These are phyloP conservation scores for Colletotrichum noveboracense DNA, from an alignment of 2,329 filamentous ascomycete genomes.

Conservation along the genomic window DNA sequence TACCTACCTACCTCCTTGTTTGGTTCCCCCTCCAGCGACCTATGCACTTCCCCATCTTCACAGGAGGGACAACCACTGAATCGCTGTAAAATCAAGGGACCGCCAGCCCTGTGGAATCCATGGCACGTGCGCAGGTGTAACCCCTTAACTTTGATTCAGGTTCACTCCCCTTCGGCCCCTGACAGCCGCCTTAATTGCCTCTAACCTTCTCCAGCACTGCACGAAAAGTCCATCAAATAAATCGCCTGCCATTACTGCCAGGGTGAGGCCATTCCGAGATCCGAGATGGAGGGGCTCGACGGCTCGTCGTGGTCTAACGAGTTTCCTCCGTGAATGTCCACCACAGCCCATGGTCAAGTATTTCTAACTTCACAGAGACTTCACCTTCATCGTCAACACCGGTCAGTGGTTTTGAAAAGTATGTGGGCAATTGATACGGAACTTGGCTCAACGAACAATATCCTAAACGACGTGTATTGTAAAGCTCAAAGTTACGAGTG, in stretches of 20 bases:
- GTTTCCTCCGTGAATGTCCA: neutral
- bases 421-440: too few species aligned
- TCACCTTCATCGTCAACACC: too few species aligned
- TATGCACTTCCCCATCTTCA: neutral
- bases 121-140: slow-evolving; percentile 5
- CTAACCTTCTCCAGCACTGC: neutral
- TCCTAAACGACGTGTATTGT: too few species aligned
- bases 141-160: slow-evolving; percentile 14
- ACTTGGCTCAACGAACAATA: too few species aligned
- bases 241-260: neutral
- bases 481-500: too few species aligned
- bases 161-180: neutral
- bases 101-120: slow-evolving; percentile 9
- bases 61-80: neutral
- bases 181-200: neutral
- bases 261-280: neutral
- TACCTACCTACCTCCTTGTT: neutral
- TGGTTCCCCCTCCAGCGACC: neutral
- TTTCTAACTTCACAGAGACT: too few species aligned
- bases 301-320: neutral
- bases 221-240: neutral
- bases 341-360: too few species aligned
- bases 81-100: neutral
- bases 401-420: too few species aligned
- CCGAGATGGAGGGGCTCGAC: neutral